phyloP scores from a whole-genome alignment of 1,284 basidiomycete species.

The Trametes versicolor region DNA sequence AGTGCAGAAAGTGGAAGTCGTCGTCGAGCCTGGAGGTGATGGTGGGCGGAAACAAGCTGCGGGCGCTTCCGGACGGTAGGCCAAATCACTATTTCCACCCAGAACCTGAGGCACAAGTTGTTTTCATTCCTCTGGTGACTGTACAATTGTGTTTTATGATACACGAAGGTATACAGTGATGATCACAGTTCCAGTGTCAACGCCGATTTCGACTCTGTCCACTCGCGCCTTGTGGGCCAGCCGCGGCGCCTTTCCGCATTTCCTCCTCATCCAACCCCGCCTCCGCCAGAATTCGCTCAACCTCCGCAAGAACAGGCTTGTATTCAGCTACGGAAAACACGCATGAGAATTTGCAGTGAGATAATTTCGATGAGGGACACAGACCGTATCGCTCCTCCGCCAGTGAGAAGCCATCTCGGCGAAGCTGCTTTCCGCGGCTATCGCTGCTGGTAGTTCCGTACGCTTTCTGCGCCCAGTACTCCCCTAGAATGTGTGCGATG shows the following conservation, averaged over 20 bases:
- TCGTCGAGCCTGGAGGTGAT: too few species aligned
- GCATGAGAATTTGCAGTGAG: background rate
- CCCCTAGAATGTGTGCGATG: constrained; percentile 52
- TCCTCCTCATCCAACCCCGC: constrained; percentile 91
- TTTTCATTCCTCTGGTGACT: too few species aligned
- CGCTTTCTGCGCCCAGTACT: constrained; percentile 87
- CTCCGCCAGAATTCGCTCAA: constrained; percentile 86
- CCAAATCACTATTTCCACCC: too few species aligned
- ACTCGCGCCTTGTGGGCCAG: constrained; percentile 46
- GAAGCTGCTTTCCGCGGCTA: constrained; percentile 82
- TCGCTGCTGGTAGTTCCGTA: constrained; percentile 58
- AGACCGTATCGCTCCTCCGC: constrained; percentile 66
- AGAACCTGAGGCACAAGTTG: too few species aligned
- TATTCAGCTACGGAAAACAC: constrained; percentile 60
- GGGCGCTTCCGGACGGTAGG: too few species aligned
- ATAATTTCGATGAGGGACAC: background rate
- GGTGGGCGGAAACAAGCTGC: too few species aligned
- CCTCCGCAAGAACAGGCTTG: constrained; percentile 82
- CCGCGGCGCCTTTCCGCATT: constrained; percentile 64
- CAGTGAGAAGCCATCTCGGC: constrained; percentile 82
- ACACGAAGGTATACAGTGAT: background rate
- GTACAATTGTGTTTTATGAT: background rate
- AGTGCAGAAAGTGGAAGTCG: background rate
- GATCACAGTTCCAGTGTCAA: constrained; percentile 33
- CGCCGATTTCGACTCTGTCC: constrained; percentile 66